A percentile compares a stretch with the other conserved stretches of the same genome.
Conservation (phyloP, 768 basidiomycete species). For the Kwoniella mangroviensis region DNA sequence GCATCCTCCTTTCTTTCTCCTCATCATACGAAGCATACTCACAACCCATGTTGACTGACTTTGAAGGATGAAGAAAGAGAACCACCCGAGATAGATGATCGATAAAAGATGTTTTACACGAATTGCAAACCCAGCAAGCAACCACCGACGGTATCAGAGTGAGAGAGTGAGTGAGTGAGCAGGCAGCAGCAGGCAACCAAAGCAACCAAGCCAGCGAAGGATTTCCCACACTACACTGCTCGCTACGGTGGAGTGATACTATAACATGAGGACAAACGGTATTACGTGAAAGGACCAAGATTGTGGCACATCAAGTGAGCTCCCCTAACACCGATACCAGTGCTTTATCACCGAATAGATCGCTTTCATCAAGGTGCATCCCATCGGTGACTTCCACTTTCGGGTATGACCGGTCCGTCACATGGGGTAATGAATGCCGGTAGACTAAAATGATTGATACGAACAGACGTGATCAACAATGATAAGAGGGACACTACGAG, state of each 20-base stretch:
- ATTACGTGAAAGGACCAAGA: not conserved
- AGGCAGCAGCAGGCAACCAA: not conserved
- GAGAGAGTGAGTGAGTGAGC: not conserved
- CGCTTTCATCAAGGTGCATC: not conserved
- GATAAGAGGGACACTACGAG: not conserved
- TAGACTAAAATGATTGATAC: not conserved
- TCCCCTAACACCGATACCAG: not conserved
- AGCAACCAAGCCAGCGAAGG: not conserved
- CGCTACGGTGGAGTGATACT: not conserved
- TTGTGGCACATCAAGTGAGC: too few species aligned
- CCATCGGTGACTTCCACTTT: slow-evolving; percentile 4
- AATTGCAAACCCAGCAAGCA: slow-evolving; percentile 9
- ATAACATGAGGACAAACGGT: not conserved
- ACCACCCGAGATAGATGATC: slow-evolving; percentile 7
- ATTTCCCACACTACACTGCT: not conserved
- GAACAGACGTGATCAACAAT: slow-evolving; percentile 1
- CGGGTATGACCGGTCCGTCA: slow-evolving; percentile 11
- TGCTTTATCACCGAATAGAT: not conserved
- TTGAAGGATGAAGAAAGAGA: slow-evolving; percentile 29
- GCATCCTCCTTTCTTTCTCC: not conserved
- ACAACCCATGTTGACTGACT: slow-evolving; percentile 49
- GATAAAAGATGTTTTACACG: slow-evolving; percentile 4
- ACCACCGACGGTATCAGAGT: not conserved
- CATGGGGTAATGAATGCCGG: too few species aligned
- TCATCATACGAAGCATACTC: slow-evolving; percentile 9